Conservation (phyloP, 345 rosid genomes). For the Populus euphratica region DNA sequence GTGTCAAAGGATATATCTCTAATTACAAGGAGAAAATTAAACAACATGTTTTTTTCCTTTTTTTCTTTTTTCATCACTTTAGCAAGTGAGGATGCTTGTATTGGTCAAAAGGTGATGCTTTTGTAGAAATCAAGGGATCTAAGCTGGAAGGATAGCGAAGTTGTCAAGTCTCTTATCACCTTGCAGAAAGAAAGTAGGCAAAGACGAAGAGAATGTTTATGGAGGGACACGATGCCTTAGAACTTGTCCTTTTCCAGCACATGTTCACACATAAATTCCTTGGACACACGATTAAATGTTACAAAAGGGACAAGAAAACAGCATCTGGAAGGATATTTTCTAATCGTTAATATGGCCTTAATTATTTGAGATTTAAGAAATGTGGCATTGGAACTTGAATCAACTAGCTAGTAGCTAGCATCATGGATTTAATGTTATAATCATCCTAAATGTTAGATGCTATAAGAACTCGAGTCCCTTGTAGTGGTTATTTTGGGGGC, state of each 20-base stretch:
- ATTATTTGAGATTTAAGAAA: neutral
- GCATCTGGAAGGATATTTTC: too few relatives aligned
- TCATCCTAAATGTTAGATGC: neutral
- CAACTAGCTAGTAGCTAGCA: too few relatives aligned
- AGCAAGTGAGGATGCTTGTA: slow-evolving; percentile 14
- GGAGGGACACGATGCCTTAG: neutral
- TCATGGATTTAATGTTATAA: too few relatives aligned
- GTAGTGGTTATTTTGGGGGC: neutral
- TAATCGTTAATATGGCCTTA: too few relatives aligned
- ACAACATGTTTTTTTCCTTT: neutral
- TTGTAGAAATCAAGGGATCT: slow-evolving; percentile 30
- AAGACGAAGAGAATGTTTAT: slow-evolving; percentile 18
- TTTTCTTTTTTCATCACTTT: neutral
- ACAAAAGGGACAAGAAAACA: neutral
- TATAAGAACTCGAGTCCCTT: neutral
- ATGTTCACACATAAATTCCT: neutral
- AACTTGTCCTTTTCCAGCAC: neutral
- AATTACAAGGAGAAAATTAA: too few relatives aligned
- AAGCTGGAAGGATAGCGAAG: slow-evolving; percentile 24
- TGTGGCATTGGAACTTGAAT: neutral
- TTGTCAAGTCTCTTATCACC: slow-evolving; percentile 14
- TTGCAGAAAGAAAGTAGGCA: slow-evolving; percentile 13
- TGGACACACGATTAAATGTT: neutral
- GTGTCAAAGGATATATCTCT: too few relatives aligned
- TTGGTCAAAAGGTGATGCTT: slow-evolving; percentile 35